Conservation (phyloP, 805 yeast genomes). For the Naumovozyma dairenensis region DNA sequence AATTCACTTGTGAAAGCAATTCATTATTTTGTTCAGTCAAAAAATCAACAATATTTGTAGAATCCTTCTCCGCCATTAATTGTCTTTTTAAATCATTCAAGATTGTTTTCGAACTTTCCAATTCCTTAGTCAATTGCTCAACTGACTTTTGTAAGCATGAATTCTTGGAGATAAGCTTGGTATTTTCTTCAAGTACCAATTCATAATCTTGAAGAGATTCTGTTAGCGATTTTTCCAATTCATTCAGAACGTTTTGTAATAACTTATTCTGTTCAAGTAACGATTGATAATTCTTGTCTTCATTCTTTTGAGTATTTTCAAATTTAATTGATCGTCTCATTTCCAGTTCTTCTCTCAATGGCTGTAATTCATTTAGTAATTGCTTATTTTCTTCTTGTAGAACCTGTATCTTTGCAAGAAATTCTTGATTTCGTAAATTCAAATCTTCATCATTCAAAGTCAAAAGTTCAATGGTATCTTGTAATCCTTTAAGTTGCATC, state of each 20-base stretch:
- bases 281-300: conserved; percentile 1
- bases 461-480: conserved; percentile 14
- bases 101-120: conserved; percentile 8
- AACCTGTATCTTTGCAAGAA: conserved; percentile 30
- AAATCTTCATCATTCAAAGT: conserved; percentile 5
- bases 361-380: conserved; percentile 28
- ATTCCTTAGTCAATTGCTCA: conserved; percentile 1
- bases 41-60: conserved; percentile 28
- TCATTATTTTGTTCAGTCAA: conserved; percentile 30
- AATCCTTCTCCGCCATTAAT: conserved; percentile 22
- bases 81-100: conserved; percentile 23
- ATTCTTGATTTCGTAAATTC: conserved; percentile 19
- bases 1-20: conserved; percentile 28
- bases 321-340: conserved; percentile 10
- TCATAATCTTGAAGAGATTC: conserved; percentile 6
- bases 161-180: conserved; percentile 4
- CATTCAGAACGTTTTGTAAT: conserved; percentile 1
- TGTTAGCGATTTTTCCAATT: conserved; percentile 6
- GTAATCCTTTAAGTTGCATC: background rate
- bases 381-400: conserved; percentile 38
- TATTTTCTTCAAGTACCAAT: conserved; percentile 5
- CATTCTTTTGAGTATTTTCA: conserved; percentile 1
- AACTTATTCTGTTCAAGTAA: conserved; percentile 2
- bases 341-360: conserved; percentile 27
- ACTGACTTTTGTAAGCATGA: background rate